A percentile compares a stretch with the other conserved stretches of the same genome.
Conservation (phyloP, 2,329 filamentous ascomycete species). For the Ambrosiella xylebori region DNA sequence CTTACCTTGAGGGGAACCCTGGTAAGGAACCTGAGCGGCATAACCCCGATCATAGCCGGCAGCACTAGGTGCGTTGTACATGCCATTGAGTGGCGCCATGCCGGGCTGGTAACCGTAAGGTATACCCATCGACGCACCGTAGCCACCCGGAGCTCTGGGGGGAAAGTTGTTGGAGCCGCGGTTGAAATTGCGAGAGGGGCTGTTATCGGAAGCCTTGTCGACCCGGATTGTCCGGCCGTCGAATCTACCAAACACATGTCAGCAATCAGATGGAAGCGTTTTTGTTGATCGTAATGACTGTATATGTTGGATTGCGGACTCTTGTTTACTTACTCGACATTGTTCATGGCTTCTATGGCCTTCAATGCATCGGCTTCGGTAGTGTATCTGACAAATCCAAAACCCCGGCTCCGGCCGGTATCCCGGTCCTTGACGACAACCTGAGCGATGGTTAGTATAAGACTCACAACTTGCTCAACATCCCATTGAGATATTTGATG, state of each 20-base stretch:
- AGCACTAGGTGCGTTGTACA: background rate
- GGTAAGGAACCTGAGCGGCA: slow-evolving; percentile 22
- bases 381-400: slow-evolving; percentile 85
- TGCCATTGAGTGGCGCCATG: slow-evolving; percentile 21
- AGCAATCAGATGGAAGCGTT: background rate
- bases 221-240: slow-evolving; percentile 90
- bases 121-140: background rate
- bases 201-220: slow-evolving; percentile 80
- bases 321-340: slow-evolving; percentile 54
- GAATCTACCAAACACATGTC: slow-evolving; percentile 40
- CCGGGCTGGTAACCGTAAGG: slow-evolving; percentile 17
- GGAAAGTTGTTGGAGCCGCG: slow-evolving; percentile 27
- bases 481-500: background rate
- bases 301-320: too few relatives aligned
- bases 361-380: slow-evolving; percentile 59
- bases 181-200: slow-evolving; percentile 34
- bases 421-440: slow-evolving; percentile 96
- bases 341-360: slow-evolving; percentile 69
- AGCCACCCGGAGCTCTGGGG: slow-evolving; percentile 14
- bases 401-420: slow-evolving; percentile 88
- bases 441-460: slow-evolving; percentile 28
- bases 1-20: slow-evolving; percentile 26
- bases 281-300: background rate
- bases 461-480: background rate
- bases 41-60: slow-evolving; percentile 24